Conservation (phyloP, 2,329 filamentous ascomycete genomes). For the Colletotrichum simmondsii region DNA sequence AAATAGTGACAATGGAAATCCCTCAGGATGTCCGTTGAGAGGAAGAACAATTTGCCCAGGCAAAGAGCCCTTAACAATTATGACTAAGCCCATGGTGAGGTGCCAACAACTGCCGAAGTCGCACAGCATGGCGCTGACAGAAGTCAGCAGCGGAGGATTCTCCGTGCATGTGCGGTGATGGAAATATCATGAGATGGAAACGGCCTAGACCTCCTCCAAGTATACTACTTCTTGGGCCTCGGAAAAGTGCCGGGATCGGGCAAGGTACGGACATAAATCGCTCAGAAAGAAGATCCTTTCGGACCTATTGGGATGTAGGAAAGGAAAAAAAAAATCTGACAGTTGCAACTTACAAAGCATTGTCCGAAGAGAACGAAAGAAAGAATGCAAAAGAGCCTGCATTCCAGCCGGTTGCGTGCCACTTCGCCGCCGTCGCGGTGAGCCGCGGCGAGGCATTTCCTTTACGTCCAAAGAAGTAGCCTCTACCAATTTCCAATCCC, state of each 20-base stretch:
- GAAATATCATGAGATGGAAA: background rate
- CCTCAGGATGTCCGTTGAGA: background rate
- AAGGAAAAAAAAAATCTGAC: background rate
- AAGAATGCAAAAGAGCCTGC: background rate
- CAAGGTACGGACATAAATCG: constrained; percentile 9
- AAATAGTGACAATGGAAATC: background rate
- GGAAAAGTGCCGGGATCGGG: constrained; percentile 1
- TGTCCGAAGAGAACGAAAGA: background rate
- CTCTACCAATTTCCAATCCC: constrained; percentile 5
- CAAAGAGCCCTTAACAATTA: background rate
- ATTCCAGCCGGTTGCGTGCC: constrained; percentile 1
- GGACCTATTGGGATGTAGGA: background rate
- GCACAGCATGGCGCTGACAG: background rate
- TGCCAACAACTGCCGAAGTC: background rate
- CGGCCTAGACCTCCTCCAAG: constrained; percentile 1
- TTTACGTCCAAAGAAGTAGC: constrained; percentile 10
- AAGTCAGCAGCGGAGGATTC: background rate
- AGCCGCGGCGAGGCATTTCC: constrained; percentile 1
- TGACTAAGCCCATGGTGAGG: constrained; percentile 7
- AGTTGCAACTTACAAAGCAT: background rate
- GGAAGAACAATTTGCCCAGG: background rate
- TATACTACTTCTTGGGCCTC: background rate
- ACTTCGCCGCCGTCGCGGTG: background rate
- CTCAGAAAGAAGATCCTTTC: constrained; percentile 10
- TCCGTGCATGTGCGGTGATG: background rate